These are phyloP conservation scores for Corylus heterophylla DNA, from an alignment of 306 rosid genomes.

Conservation along the genomic window DNA sequence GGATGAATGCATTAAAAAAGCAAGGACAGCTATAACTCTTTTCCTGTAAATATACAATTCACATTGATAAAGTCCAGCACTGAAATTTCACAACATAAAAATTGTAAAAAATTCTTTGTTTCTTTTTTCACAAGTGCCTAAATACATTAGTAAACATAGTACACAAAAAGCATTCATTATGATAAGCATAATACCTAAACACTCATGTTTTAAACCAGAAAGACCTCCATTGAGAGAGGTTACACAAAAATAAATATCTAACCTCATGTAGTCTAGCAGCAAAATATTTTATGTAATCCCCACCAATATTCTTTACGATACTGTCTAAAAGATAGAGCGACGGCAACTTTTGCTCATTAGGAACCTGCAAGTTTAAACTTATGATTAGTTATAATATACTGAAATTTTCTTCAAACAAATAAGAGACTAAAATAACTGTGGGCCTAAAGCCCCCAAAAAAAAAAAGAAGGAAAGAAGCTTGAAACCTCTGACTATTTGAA, in stretches of 20 bases:
- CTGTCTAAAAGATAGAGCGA: constrained; percentile 95
- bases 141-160: not conserved
- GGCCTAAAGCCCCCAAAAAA: not conserved
- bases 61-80: constrained; percentile 8
- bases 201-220: not conserved
- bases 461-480: constrained; percentile 3
- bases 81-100: constrained; percentile 18
- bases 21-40: constrained; percentile 4
- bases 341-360: constrained; percentile 89
- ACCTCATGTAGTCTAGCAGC: constrained; percentile 90
- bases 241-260: constrained; percentile 39
- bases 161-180: not conserved
- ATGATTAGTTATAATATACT: constrained; percentile 19
- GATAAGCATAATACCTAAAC: constrained; percentile 12
- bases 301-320: constrained; percentile 92
- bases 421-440: not conserved
- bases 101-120: constrained; percentile 7
- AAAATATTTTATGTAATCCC: constrained; percentile 86
- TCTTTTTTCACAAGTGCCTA: not conserved
- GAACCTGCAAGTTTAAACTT: constrained; percentile 67
- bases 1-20: constrained; percentile 22
- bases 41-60: not conserved
- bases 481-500: not conserved
- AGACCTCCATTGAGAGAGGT: constrained; percentile 11
- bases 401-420: constrained; percentile 16